A percentile compares a stretch with the other conserved stretches of the same genome.
Evolutionary conservation across 2,329 filamentous ascomycete genomes (phyloP).

Genomic region (Aspergillus persii): DNA sequence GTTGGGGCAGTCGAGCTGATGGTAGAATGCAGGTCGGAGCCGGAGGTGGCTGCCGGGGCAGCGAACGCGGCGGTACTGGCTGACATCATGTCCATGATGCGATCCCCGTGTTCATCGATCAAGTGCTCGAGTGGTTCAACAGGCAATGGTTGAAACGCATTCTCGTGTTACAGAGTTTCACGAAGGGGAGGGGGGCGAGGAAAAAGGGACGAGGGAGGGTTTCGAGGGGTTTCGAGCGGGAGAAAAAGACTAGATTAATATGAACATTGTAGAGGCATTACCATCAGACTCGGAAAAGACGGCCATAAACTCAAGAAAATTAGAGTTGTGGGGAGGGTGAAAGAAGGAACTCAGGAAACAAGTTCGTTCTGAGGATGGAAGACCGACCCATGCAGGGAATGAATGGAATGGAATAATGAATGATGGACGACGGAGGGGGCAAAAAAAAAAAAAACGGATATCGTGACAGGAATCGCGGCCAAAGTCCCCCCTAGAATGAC

Average conservation of each 20-base stretch:
- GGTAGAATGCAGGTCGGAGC: conserved; percentile 34
- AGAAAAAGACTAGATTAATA: conserved; percentile 1
- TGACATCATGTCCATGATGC: conserved; percentile 32
- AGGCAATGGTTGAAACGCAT: conserved; percentile 22
- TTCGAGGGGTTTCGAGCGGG: conserved; percentile 4
- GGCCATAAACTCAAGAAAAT: conserved; percentile 8
- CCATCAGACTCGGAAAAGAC: neutral
- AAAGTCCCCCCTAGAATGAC: conserved; percentile 8
- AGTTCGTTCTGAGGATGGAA: neutral
- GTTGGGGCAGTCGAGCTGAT: conserved; percentile 29
- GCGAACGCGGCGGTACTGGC: conserved; percentile 25
- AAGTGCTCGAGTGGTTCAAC: conserved; percentile 8
- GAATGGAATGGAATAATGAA: conserved; percentile 2
- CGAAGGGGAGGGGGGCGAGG: neutral
- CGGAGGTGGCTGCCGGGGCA: conserved; percentile 25
- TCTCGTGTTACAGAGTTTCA: conserved; percentile 15
- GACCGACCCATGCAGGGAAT: conserved; percentile 8
- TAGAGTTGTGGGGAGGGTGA: neutral
- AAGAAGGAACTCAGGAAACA: neutral
- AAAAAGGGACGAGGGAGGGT: neutral
- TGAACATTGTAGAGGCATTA: conserved; percentile 13
- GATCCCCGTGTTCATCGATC: conserved; percentile 18
- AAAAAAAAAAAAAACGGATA: conserved; percentile 8
- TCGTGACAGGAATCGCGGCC: conserved; percentile 2
- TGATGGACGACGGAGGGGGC: conserved; percentile 10